Evolutionary conservation across 805 yeast species (phyloP), one percentile per base, ranked within the genome.

Genomic region (Candida pseudofarinosa): DNA sequence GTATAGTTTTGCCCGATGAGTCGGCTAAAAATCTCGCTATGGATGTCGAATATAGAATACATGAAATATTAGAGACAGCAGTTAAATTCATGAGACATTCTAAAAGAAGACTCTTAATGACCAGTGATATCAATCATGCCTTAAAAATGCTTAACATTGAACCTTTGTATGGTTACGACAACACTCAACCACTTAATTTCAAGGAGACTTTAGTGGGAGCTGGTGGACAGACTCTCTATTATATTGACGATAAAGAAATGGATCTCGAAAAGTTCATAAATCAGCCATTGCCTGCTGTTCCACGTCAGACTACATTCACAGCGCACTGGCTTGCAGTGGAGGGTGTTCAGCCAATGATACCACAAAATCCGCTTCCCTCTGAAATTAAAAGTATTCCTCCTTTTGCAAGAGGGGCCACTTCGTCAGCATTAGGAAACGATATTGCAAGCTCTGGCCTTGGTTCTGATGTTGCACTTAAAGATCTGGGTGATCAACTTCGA

Each of bases 31-130:
- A 93, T 48, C 69, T 93, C 47, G 98, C 99, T 4, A 93, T 93
- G 99, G 99, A 93, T 60, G 95, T 93, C n/a, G 99, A 93, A 67
- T 93, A 95, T 62, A 78, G 99, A 48, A 87, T 93, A 50, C 91
- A 91, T 61, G 98, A 93, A 65, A 86, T 93, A 33, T 70, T 95
- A 46, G 99, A 93, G 61, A 96, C 93, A 51, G 98, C 99, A 16
- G 80, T 85, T 43, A 93, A 93, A 62, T 91, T 91, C 64, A 93
- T 91, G 91, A 77, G 97, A 52, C 97, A 93, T 63, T 81, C 93
- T 19, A 91, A 90, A 62, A 72, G 98, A 37, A 84, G 85, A 46
- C 77, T 86, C 0, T 67, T 93, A 31, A 80, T 88, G 19, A 87
- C 96, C 0, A 74, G 77, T 36, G 99, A 93, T 64, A 79, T 93